Base-by-base conservation (phyloP, 345 rosid genomes). In the Abelmoschus esculentus region DNA sequence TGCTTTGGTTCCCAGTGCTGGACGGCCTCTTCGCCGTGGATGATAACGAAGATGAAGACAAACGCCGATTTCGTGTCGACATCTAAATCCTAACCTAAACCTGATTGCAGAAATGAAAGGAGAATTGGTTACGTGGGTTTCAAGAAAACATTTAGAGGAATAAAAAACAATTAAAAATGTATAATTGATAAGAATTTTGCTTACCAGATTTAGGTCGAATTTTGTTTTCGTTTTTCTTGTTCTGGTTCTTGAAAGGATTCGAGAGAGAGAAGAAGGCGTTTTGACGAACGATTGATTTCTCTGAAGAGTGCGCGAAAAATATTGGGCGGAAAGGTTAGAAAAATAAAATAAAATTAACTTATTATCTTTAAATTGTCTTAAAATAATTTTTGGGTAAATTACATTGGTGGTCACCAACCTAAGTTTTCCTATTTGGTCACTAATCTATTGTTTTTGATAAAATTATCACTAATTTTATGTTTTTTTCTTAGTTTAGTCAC, bases 51-150 rank as follows among this genome's bases (percentile, higher is more conserved):
- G 70, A 31, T 32, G 46, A 26, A 14, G 11, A 2, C 70, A 32
- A 17, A 52, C 59, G 44, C 46, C 59, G 70, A 52, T 32, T 67
- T n/a, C 70, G 44, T 6, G 70, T 8, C 42, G 70, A 49, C 70
- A 67, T 67, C 13, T 2, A 7, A n/a, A 29, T 4, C 28, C 14
- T 50, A 67, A 67, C 59, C 29, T 17, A 40, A 50, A 67, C 29
- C 28, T 13, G 22, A 29, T 47, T 0, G 15, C 3, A 15, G 13
- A 47, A 66, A 46, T 7, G 59, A 9, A 67, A 67, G 1, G 31
- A 31, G 28, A 32, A 18, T 31, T 0, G 2, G 60, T 50, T 67
- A 49, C 70, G 15, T 67, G 70, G 70, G 28, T 50, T 29, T 49
- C 59, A 67, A 69, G 62, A 56, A 69, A 69, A 55, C 53, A 9